These are phyloP conservation scores for Lichina pygmaea DNA, from an alignment of 495 filamentous ascomycete genomes.

Conservation along the genomic window DNA sequence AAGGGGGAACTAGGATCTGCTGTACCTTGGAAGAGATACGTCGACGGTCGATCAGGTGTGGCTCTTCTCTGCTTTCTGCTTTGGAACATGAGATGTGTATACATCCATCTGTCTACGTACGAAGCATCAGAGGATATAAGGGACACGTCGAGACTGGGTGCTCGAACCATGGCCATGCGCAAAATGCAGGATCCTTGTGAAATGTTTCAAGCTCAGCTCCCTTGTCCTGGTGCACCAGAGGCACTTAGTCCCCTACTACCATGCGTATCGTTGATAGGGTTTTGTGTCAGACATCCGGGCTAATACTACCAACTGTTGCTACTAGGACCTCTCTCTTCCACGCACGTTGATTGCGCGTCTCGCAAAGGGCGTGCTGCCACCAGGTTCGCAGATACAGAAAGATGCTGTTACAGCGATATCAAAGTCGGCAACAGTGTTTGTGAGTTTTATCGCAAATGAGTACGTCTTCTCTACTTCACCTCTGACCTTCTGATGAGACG, in stretches of 20 bases:
- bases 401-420: slow-evolving; percentile 77
- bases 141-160: neutral
- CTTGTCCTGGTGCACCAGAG: neutral
- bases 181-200: neutral
- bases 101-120: too few species aligned
- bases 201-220: neutral
- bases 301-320: neutral
- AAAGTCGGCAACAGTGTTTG: slow-evolving; percentile 84
- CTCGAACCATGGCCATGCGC: neutral
- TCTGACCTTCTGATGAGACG: neutral
- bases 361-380: slow-evolving; percentile 87
- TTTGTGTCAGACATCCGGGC: neutral
- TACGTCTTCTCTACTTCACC: slow-evolving; percentile 18
- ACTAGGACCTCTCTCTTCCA: slow-evolving; percentile 68
- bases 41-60: too few species aligned
- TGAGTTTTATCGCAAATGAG: slow-evolving; percentile 68
- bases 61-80: too few species aligned
- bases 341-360: slow-evolving; percentile 83
- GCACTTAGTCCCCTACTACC: neutral
- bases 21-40: too few species aligned
- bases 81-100: too few species aligned
- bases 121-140: too few species aligned
- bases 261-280: neutral
- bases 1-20: too few species aligned
- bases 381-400: slow-evolving; percentile 83